Evolutionary conservation across 139 green algal genomes (phyloP).

Genomic region (Nannochloris sp.): DNA sequence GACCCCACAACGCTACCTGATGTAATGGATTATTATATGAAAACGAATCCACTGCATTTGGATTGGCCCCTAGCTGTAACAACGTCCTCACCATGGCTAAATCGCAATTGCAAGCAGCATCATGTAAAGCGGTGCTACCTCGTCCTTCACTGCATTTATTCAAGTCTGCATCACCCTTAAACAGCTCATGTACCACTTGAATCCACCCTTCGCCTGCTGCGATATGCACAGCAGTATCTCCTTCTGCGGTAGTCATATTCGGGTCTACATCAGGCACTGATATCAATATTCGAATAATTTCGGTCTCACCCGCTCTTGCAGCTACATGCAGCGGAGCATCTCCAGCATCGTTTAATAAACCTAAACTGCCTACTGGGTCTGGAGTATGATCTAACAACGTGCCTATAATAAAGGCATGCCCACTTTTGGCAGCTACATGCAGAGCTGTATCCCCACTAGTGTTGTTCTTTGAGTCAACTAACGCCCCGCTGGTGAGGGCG

Average conservation of each 20-base stretch:
- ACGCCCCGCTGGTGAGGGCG: not conserved
- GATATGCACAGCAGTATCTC: conserved; percentile 3
- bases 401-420: not conserved
- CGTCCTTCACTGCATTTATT: not conserved
- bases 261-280: not conserved
- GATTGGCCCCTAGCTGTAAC: not conserved
- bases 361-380: not conserved
- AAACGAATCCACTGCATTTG: not conserved
- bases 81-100: not conserved
- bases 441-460: not conserved
- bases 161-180: not conserved
- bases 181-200: not conserved
- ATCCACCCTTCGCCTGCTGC: not conserved
- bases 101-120: not conserved
- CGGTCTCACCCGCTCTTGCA: not conserved
- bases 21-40: not conserved
- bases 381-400: not conserved
- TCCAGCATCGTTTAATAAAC: not conserved
- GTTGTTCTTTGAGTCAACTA: not conserved
- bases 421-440: not conserved
- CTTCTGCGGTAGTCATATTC: not conserved
- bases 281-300: not conserved
- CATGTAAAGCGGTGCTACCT: conserved; percentile 4
- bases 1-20: not conserved
- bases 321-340: not conserved